These are phyloP conservation scores for Antrodiella citrinella DNA, from an alignment of 768 basidiomycete genomes.

Conservation along the genomic window DNA sequence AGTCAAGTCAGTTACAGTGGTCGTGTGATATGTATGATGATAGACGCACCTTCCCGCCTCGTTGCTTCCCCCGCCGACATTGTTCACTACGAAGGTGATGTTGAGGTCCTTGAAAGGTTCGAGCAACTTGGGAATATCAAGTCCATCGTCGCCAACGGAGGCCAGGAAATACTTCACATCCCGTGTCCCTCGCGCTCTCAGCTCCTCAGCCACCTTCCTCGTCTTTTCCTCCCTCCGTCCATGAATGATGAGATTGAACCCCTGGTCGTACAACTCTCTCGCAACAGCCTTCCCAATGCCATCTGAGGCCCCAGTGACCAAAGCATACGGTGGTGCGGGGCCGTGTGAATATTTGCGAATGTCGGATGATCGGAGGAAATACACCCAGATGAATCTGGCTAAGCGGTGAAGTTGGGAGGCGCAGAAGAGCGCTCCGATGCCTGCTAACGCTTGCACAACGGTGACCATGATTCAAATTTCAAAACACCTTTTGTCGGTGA, in stretches of 20 bases:
- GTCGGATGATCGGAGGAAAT: conserved; percentile 13
- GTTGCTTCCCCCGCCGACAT: conserved; percentile 15
- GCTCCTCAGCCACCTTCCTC: conserved; percentile 15
- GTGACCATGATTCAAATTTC: no score
- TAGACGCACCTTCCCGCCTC: conserved; percentile 11
- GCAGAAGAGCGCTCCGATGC: conserved; percentile 10
- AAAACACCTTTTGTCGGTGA: no score
- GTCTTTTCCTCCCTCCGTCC: conserved; percentile 20
- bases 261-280: conserved; percentile 17
- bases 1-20: neutral
- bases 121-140: conserved; percentile 15
- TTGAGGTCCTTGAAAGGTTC: conserved; percentile 18
- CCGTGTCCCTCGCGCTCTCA: conserved; percentile 4
- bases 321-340: conserved; percentile 15
- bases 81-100: conserved; percentile 21
- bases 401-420: conserved; percentile 11
- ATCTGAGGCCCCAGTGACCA: conserved; percentile 22
- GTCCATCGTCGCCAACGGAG: conserved; percentile 11
- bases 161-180: conserved; percentile 21
- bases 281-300: conserved; percentile 22
- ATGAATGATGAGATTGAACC: conserved; percentile 24
- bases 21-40: neutral
- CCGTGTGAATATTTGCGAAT: conserved; percentile 17
- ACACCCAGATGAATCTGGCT: conserved; percentile 15
- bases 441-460: no score